A percentile compares a stretch with the other conserved stretches of the same genome.
phyloP scores from a whole-genome alignment of 495 filamentous ascomycete species.

The Xylaria flabelliformis region DNA sequence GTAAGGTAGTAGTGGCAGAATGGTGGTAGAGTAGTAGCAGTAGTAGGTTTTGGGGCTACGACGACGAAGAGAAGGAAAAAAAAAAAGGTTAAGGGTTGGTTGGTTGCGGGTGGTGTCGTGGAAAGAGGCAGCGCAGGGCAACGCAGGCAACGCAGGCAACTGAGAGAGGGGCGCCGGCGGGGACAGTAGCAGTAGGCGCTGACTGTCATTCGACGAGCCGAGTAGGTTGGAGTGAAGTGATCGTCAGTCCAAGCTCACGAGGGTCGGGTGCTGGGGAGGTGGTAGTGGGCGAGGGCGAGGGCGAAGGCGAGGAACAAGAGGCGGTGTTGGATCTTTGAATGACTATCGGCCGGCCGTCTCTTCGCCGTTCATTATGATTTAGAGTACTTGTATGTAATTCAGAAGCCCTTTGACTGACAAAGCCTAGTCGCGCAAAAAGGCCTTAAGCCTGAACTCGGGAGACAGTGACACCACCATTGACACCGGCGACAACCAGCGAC shows the following conservation, averaged over 20 bases:
- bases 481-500: too few relatives aligned
- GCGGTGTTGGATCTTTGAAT: constrained; percentile 23
- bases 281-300: constrained; percentile 25
- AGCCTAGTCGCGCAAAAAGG: constrained; percentile 13
- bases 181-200: constrained; percentile 30
- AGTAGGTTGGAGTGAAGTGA: constrained; percentile 39
- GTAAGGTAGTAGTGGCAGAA: background rate
- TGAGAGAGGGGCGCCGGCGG: constrained; percentile 39
- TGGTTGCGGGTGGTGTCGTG: constrained; percentile 15
- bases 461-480: background rate
- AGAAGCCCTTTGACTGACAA: background rate
- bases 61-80: constrained; percentile 18
- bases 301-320: constrained; percentile 17
- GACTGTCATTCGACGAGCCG: constrained; percentile 30
- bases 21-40: constrained; percentile 7
- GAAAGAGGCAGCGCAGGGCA: constrained; percentile 15
- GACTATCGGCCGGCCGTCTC: background rate
- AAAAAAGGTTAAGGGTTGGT: constrained; percentile 25
- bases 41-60: constrained; percentile 12
- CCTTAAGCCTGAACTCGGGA: background rate
- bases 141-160: constrained; percentile 25
- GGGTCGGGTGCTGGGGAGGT: constrained; percentile 5
- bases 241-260: constrained; percentile 39
- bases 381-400: background rate
- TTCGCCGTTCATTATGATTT: background rate